Evolutionary conservation across 768 basidiomycete genomes (phyloP).

Genomic region (Xerocomus brunneocitrinus): DNA sequence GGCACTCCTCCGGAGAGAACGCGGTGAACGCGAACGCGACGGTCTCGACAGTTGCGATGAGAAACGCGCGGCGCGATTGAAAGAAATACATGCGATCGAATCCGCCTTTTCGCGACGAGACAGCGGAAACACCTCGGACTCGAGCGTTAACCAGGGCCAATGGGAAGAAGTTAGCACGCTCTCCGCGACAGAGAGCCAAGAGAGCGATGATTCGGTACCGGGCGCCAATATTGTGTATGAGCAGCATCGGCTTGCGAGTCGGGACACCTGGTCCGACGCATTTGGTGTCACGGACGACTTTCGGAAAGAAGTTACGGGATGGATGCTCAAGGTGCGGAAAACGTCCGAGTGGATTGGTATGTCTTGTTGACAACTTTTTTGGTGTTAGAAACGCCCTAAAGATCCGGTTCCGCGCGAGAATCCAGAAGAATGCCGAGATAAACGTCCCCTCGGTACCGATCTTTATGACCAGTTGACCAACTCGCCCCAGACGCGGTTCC

Average conservation of each 20-base stretch:
- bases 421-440: neutral
- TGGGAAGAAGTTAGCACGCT: too few species aligned
- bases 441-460: constrained; percentile 5
- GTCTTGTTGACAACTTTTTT: neutral
- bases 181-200: neutral
- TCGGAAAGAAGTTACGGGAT: constrained; percentile 35
- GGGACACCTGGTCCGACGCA: constrained; percentile 12
- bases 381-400: constrained; percentile 8
- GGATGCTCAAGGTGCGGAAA: constrained; percentile 43
- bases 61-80: constrained; percentile 6
- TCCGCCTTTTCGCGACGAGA: neutral
- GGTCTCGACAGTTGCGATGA: constrained; percentile 17
- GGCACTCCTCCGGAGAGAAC: constrained; percentile 41
- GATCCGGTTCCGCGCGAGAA: neutral
- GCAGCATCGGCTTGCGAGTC: neutral
- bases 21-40: constrained; percentile 33
- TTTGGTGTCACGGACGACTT: constrained; percentile 34
- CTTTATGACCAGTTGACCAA: constrained; percentile 50
- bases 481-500: constrained; percentile 59
- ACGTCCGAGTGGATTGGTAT: neutral
- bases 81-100: neutral
- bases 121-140: constrained; percentile 10
- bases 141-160: constrained; percentile 1
- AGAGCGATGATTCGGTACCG: neutral
- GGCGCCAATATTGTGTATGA: neutral